Evolutionary conservation across 306 rosid species (phyloP), one percentile per base, ranked within the genome.

Genomic region (Luffa aegyptiaca): DNA sequence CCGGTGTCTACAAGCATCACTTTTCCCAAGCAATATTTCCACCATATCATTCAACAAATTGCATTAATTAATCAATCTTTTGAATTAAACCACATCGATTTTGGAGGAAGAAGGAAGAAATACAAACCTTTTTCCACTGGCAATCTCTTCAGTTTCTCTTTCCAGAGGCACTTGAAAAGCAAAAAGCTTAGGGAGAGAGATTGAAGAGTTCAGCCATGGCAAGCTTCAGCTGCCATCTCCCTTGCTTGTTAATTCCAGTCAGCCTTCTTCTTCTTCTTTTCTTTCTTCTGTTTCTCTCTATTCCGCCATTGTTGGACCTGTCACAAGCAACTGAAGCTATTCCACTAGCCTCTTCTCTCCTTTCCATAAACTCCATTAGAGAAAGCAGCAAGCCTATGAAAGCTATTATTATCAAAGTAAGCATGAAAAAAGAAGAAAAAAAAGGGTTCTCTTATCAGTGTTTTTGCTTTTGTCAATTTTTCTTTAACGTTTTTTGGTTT

Each of bases 181-280:
- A 69, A 48, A 73, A 21, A 73, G 75, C 52, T 18, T 2, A 13
- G 75, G 44, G 75, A 49, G 10, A 33, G 62, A 74, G 61, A 46
- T 74, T 74, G 78, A 51, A 74, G 45, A 48, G 41, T 26, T 73
- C n/a, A 17, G 78, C 78, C 62, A 74, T 74, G 78, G 78, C 78
- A 31, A 49, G 26, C 31, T 74, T 74, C 44, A 8, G 45, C 61
- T 74, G 78, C 36, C 55, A 11, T 44, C 39, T 44, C 74, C 33
- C 49, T 39, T 66, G 74, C 41, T 48, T 72, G 77, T 49, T 72
- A 48, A 58, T 72, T 14, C 77, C 77, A 72, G 59, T 58, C 5
- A 26, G 57, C 13, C 41, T 72, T 48, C 57, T 71, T 71, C 42
- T 63, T 63, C 58, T 68, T 42, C 35, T 45, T 49, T 5, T 49